These are phyloP conservation scores for Candida boleticola DNA, from an alignment of 805 yeast species.

Conservation along the genomic window DNA sequence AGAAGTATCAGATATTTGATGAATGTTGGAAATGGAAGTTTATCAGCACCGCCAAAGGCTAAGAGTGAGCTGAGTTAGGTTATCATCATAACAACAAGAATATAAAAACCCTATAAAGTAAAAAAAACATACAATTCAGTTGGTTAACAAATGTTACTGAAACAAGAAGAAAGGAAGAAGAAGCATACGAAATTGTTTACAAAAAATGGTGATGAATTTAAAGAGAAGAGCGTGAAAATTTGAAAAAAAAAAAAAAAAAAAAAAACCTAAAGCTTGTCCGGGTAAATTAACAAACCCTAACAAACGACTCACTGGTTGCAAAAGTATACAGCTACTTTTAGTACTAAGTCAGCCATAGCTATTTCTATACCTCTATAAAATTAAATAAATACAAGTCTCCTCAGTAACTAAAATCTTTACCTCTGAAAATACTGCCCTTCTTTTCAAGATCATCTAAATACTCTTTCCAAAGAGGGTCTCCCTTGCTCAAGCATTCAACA, in stretches of 20 bases:
- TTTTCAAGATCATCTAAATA: conserved; percentile 42
- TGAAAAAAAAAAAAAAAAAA: too few species aligned
- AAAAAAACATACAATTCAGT: not conserved
- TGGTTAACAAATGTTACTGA: not conserved
- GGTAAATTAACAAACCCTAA: not conserved
- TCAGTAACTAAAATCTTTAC: conserved; percentile 11
- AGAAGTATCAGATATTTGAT: conserved; percentile 22
- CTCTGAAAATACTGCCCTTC: conserved; percentile 27
- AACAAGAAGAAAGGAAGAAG: not conserved
- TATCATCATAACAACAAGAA: conserved; percentile 44
- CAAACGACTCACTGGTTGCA: too few species aligned
- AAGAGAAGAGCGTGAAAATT: too few species aligned
- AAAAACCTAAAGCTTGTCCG: too few species aligned
- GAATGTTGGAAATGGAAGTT: conserved; percentile 49
- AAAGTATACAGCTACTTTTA: too few species aligned
- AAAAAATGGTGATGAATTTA: too few species aligned
- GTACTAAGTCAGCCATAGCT: too few species aligned
- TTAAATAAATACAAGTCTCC: too few species aligned
- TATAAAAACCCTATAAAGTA: conserved; percentile 4
- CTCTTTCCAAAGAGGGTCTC: conserved; percentile 50
- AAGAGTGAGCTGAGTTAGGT: conserved; percentile 60
- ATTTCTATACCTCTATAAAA: not conserved
- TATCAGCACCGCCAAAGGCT: conserved; percentile 50
- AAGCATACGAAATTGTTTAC: too few species aligned
- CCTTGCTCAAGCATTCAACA: conserved; percentile 41